Evolutionary conservation across 371 early-diverging fungal genomes (phyloP).

Genomic region (Mortierella sp.): DNA sequence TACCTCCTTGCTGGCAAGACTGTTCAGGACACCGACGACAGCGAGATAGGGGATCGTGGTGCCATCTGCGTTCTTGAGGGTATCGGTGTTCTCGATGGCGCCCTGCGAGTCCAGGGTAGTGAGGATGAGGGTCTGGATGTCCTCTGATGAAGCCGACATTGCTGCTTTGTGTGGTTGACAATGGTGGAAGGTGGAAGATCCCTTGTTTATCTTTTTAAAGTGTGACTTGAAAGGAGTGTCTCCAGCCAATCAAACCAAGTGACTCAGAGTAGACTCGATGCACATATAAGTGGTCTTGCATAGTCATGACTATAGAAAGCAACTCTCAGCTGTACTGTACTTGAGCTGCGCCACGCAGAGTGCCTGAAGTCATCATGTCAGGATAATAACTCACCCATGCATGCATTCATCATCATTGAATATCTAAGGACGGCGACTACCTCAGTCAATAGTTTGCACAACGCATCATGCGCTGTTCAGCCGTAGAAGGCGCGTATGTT

Average conservation of each 20-base stretch:
- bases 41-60: slow-evolving; percentile 73
- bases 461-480: no score
- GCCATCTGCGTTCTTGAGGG: slow-evolving; percentile 66
- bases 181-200: slow-evolving; percentile 1
- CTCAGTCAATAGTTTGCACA: no score
- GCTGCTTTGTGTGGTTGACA: slow-evolving; percentile 8
- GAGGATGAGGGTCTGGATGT: slow-evolving; percentile 77
- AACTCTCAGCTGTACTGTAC: no score
- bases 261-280: slow-evolving; percentile 5
- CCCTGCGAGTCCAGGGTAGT: slow-evolving; percentile 73
- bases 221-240: no score
- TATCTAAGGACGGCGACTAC: no score
- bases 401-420: no score
- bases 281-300: no score
- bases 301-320: no score
- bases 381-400: no score
- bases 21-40: slow-evolving; percentile 88
- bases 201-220: not conserved
- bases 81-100: slow-evolving; percentile 71
- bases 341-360: no score
- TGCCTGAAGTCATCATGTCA: no score
- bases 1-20: slow-evolving; percentile 90
- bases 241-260: not conserved
- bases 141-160: slow-evolving; percentile 60
- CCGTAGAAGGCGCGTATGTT: no score